Conservation (phyloP, 257 asterid genomes). For the Ligustrum vulgare region DNA sequence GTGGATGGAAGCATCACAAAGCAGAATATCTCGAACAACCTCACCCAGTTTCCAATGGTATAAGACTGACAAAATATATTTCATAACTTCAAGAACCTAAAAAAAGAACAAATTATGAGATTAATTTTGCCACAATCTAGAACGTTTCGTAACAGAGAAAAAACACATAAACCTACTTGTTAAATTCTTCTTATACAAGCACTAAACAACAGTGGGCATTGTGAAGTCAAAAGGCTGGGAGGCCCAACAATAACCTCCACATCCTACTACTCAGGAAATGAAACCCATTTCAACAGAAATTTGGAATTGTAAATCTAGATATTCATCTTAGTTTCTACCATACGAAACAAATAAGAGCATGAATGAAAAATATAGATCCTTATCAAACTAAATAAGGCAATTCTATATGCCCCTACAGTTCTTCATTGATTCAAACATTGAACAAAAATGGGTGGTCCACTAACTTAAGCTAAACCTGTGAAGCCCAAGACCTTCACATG, state of each 20-base stretch:
- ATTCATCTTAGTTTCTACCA: too few species aligned
- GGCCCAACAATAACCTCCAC: too few species aligned
- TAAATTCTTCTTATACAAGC: background rate
- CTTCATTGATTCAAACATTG: background rate
- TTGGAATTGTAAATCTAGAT: too few species aligned
- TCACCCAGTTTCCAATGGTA: constrained; percentile 55
- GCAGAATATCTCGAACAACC: constrained; percentile 56
- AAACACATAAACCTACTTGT: background rate
- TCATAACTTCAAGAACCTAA: constrained; percentile 84
- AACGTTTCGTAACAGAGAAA: background rate
- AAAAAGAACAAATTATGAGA: constrained; percentile 1
- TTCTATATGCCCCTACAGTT: background rate
- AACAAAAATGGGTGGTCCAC: background rate
- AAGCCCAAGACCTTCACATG: background rate
- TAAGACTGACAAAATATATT: constrained; percentile 54
- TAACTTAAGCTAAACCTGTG: background rate
- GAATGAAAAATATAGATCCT: background rate
- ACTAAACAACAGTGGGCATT: background rate
- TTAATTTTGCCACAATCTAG: background rate
- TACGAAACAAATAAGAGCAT: too few species aligned
- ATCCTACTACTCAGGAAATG: too few species aligned
- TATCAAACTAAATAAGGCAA: background rate
- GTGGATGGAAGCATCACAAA: constrained; percentile 84
- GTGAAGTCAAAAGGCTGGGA: too few species aligned
- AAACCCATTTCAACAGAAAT: too few species aligned